Percentiles rank a stretch among this genome's conserved stretches.
phyloP scores from a whole-genome alignment of 352 stramenopile species.

The Poterioochromonas sp. region DNA sequence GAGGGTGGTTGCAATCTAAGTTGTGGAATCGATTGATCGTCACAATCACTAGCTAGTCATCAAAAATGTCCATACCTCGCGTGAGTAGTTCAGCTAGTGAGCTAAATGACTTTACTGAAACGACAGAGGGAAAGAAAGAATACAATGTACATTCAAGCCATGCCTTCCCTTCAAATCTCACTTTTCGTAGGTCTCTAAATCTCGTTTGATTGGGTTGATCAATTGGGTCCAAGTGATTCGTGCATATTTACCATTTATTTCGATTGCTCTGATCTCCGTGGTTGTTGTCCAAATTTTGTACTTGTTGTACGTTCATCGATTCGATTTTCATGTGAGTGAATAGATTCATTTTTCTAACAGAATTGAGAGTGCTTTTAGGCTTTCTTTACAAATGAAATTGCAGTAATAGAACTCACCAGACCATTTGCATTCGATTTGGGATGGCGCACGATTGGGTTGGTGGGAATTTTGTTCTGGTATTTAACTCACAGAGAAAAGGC shows the following conservation, averaged over 20 bases:
- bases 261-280: neutral
- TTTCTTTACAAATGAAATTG: conserved; percentile 12
- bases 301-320: neutral
- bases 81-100: conserved; percentile 27
- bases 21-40: no score
- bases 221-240: conserved; percentile 13
- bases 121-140: conserved; percentile 12
- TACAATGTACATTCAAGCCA: conserved; percentile 22
- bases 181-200: conserved; percentile 29
- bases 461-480: conserved; percentile 44
- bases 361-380: conserved; percentile 6
- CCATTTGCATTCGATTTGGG: conserved; percentile 23
- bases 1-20: no score
- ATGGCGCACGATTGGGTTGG: conserved; percentile 34
- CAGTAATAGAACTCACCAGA: neutral
- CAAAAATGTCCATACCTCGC: conserved; percentile 7
- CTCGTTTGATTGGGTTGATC: neutral
- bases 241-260: conserved; percentile 1
- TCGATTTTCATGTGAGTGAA: conserved; percentile 16
- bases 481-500: conserved; percentile 49
- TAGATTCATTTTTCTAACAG: neutral
- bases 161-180: neutral
- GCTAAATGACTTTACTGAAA: conserved; percentile 18
- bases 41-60: no score
- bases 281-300: neutral